Evolutionary conservation across 2,329 filamentous ascomycete genomes (phyloP).

Genomic region (Pezicula rhizophila): DNA sequence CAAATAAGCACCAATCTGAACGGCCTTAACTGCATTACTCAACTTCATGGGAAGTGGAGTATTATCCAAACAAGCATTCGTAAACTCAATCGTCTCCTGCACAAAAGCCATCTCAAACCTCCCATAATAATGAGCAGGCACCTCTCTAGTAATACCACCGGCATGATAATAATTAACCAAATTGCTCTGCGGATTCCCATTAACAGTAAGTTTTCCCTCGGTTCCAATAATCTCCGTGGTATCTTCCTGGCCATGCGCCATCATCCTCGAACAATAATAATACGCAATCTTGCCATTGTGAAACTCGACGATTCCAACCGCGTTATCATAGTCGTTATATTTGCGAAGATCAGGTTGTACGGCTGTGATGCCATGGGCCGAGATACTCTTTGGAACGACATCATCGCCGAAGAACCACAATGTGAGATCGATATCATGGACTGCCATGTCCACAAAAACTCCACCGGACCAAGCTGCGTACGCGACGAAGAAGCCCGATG

Average conservation of each 20-base stretch:
- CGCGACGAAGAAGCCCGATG: constrained; percentile 59
- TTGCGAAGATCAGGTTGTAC: constrained; percentile 50
- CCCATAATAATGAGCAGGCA: constrained; percentile 56
- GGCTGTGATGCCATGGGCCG: constrained; percentile 50
- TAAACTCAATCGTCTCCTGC: constrained; percentile 57
- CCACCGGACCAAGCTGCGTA: constrained; percentile 60
- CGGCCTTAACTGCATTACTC: constrained; percentile 47
- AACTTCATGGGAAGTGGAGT: constrained; percentile 49
- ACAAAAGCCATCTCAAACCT: constrained; percentile 57
- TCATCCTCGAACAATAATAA: constrained; percentile 58
- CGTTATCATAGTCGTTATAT: constrained; percentile 55
- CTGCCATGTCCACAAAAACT: constrained; percentile 64
- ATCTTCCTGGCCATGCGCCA: constrained; percentile 61
- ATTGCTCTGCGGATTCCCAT: constrained; percentile 47
- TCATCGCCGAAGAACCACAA: constrained; percentile 57
- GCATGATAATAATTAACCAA: constrained; percentile 48
- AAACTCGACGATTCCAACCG: constrained; percentile 62
- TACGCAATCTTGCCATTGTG: constrained; percentile 56
- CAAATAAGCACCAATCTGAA: constrained; percentile 52
- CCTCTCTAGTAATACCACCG: constrained; percentile 48
- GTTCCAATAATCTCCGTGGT: constrained; percentile 62
- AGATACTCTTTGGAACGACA: constrained; percentile 47
- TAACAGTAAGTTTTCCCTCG: constrained; percentile 54
- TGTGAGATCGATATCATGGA: constrained; percentile 62
- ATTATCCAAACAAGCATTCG: constrained; percentile 49